Conservation (phyloP, 2,329 filamentous ascomycete species). For the Graphilbum fragrans region DNA sequence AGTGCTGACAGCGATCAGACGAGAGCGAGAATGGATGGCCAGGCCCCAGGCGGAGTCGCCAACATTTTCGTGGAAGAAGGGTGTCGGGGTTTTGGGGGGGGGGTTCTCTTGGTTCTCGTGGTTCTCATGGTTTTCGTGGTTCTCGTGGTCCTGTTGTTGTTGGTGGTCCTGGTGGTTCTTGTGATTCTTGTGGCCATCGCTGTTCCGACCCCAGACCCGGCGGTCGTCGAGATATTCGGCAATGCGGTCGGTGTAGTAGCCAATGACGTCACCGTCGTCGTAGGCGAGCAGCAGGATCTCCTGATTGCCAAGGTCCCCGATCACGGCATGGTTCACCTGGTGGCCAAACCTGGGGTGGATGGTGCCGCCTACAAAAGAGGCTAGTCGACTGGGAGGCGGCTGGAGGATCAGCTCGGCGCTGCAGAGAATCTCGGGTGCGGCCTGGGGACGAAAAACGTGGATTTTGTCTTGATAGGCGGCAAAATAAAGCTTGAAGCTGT, state of each 20-base stretch:
- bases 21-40: constrained; percentile 67
- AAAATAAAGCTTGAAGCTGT: constrained; percentile 44
- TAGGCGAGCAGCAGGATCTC: constrained; percentile 58
- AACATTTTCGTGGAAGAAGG: constrained; percentile 68
- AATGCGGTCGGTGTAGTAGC: constrained; percentile 51
- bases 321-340: constrained; percentile 55
- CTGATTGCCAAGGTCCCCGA: constrained; percentile 55
- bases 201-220: neutral
- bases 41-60: constrained; percentile 77
- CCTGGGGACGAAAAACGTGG: constrained; percentile 40
- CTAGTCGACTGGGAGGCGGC: constrained; percentile 27
- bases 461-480: constrained; percentile 44
- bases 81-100: constrained; percentile 8
- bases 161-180: neutral
- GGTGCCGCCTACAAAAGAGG: constrained; percentile 31
- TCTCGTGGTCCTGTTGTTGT: constrained; percentile 2
- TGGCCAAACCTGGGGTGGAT: constrained; percentile 42
- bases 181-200: constrained; percentile 2
- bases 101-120: neutral
- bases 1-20: constrained; percentile 74
- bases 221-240: constrained; percentile 26
- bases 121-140: neutral
- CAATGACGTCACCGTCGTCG: constrained; percentile 65
- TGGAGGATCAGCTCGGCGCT: constrained; percentile 37
- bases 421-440: constrained; percentile 36